Base-by-base conservation (phyloP, 331 rosid species). In the Rhamnella rubrinervis region DNA sequence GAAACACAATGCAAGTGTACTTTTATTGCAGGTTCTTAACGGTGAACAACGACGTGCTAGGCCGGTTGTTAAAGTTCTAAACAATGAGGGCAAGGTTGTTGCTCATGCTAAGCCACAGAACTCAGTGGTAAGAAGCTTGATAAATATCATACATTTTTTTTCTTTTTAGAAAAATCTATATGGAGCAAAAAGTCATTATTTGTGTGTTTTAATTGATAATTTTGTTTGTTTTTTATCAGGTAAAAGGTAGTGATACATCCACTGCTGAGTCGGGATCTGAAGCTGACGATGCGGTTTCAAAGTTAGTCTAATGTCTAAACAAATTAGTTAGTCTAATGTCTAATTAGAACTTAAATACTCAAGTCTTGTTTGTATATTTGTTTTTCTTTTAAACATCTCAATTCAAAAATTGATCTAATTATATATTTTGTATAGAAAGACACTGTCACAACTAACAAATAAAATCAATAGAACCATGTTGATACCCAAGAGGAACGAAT, bases 221-320 rank as follows among this genome's bases (percentile, higher is more conserved):
- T 44, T 59, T 64, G 41, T 38, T 71, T 66, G 59, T 63, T 47
- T n/a, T 19, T 72, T 61, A 79, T 78, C 86, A 91, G 97, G 85
- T 89, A 59, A 91, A 87, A 80, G 81, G 96, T 56, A 89, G 98
- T 47, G 98, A 95, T 78, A 89, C 98, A 70, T 95, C 98, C 40
- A 95, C 98, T 67, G 97, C 96, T 73, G 98, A 95, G 85, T 95
- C 97, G 6, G 96, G 98, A 65, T 95, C 97, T 58, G 98, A 95
- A 78, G 96, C 98, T 41, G 97, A 95, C 77, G 97, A 93, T 56
- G 78, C 88, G 59, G 89, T 87, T 67, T 89, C 96, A 31, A 31
- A 31, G 35, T 31, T 31, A 3, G 31, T 31, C 35, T 31, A 31
- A 31, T 4, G 35, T 31, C 35, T 31, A 31, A 31, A n/a, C n/a